Conservation (phyloP, 2,329 filamentous ascomycete species). For the Aspergillus floridensis region DNA sequence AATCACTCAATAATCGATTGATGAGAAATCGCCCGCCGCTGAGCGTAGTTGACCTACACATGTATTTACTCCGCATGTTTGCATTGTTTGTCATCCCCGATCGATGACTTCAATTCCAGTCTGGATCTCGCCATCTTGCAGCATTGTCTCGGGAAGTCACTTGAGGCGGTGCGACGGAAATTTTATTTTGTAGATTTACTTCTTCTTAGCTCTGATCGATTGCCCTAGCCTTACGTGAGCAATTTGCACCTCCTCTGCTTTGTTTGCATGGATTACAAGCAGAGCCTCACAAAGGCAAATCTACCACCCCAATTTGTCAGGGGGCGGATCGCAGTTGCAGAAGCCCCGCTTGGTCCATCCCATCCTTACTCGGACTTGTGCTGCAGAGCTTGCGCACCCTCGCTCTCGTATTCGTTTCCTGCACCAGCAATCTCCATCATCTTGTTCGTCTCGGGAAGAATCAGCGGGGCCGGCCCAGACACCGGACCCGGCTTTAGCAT, state of each 20-base stretch:
- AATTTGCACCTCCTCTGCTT: not conserved
- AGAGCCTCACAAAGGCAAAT: not conserved
- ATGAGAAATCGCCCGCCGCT: not conserved
- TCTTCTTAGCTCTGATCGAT: not conserved
- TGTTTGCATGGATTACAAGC: not conserved
- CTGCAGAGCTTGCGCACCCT: not conserved
- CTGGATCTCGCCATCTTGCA: not conserved
- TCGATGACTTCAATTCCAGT: not conserved
- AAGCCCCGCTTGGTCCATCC: not conserved
- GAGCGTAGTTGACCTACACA: no score
- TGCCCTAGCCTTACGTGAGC: no score
- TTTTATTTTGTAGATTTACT: not conserved
- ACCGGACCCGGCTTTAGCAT: slow-evolving; percentile 9
- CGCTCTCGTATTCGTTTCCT: not conserved
- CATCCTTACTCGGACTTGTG: not conserved
- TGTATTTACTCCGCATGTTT: slow-evolving; percentile 17
- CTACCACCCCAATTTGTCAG: not conserved
- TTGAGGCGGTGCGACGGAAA: not conserved
- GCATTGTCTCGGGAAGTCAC: not conserved
- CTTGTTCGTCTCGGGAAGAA: not conserved
- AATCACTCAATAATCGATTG: not conserved
- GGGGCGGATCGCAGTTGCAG: not conserved
- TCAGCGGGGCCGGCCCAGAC: slow-evolving; percentile 16
- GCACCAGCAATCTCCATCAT: not conserved
- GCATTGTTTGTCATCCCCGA: slow-evolving; percentile 23